Evolutionary conservation across 768 basidiomycete genomes (phyloP), one percentile per base, ranked within the genome.

Genomic region (Xerocomellus amylosporus): DNA sequence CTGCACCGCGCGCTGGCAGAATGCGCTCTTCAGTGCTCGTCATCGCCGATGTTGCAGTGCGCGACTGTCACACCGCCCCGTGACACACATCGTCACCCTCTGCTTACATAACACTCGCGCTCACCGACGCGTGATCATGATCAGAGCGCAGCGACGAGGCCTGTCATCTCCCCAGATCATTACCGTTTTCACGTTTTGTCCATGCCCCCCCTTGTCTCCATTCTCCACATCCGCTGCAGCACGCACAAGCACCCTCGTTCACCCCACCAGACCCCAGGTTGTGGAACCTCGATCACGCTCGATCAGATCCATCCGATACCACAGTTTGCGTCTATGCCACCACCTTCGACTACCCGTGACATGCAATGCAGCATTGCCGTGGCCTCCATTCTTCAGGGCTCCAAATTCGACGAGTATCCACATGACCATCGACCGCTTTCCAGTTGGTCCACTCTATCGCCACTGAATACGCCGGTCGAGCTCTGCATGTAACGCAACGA

Each of bases 1-100:
- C 75, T 4, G 75, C 73, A 24, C 64, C 67, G 8, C 75, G 74
- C 30, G 59, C 49, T 8, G 73, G 70, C 9, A 65, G 34, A 15
- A 63, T 49, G 8, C 36, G 54, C 10, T 53, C 37, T 46, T 43
- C 42, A 19, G 38, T 46, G 53, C 51, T 58, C 17, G 59, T 26
- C 66, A 67, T 26, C 37, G 8, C 37, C 34, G 8, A 30, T n/a
- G 33, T 14, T 5, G 1, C 5, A 20, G 28, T 17, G 46, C 34
- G 41, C 49, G 49, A 44, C 13, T 12, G 62, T 67, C 57, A 65
- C 65, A 15, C 54, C 45, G 36, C 8, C 45, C 9, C 2, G 61
- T 65, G 46, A 63, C 61, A 28, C 1, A 9, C 38, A 0, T 43
- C 1, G 56, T 59, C 53, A 57, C 54, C 46, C 51, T 2, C 13